Base-by-base conservation (phyloP, 2,329 filamentous ascomycete genomes). In the Fusarium lyarnte region DNA sequence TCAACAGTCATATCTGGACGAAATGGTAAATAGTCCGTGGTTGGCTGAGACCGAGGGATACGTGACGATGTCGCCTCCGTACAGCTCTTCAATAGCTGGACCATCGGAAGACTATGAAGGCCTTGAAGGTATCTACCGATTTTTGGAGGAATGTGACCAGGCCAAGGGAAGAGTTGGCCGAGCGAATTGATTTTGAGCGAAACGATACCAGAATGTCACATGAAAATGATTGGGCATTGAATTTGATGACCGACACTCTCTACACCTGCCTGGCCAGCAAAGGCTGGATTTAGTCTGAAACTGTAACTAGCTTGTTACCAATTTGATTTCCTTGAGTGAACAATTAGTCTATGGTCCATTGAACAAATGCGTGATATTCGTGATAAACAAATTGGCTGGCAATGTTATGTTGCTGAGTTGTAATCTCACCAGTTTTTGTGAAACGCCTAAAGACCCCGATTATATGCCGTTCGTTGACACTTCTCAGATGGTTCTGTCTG, bases 81-180 rank as follows among this genome's bases (percentile, higher is more conserved):
- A 78, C n/a, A 86, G 82, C 73, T 85, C 85, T 72, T 85, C 85
- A 12, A 82, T 79, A 21, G 84, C 84, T 69, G 83, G 84, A 46
- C 80, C 78, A 45, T 86, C 85, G 2, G 82, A 85, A 49, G 85
- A 87, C 6, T 88, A 85, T 67, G 87, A 90, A 55, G 87, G 88
- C 2, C 72, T 89, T 6, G 87, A 89, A 66, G 88, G 87, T 8
- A 86, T 90, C 39, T 88, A 90, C 76, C 83, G 84, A 21, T 90
- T 90, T 70, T 66, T 90, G 35, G 87, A 88, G 74, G 88, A 89
- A 74, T 90, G 88, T 73, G 87, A 89, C 66, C 83, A 84, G 31
- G 80, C 79, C 42, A 75, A 78, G 63, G 81, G 81, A 25, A 79
- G 78, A 52, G 69, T 83, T 43, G 77, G 79, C 33, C 78, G 70